These are phyloP conservation scores for Aspergillus candidus DNA, from an alignment of 2,329 filamentous ascomycete species.

Conservation along the genomic window DNA sequence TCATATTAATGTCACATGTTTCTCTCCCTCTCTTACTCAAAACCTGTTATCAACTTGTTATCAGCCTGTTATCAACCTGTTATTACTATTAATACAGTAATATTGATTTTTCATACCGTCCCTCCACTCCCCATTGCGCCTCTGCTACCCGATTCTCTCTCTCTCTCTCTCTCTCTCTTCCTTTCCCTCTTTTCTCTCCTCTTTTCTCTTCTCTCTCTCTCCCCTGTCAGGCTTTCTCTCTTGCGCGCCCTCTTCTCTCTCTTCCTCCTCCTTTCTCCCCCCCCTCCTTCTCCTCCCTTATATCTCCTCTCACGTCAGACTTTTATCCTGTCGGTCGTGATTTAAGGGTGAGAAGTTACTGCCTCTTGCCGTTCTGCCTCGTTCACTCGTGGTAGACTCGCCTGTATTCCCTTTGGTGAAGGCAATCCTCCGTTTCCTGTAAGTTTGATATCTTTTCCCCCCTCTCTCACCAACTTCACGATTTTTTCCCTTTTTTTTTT, in stretches of 20 bases:
- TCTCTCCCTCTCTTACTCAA: conserved; percentile 1
- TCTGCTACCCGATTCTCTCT: background rate
- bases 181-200: conserved; percentile 6
- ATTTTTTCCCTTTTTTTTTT: background rate
- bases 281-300: conserved; percentile 16
- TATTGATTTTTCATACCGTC: background rate
- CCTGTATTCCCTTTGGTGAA: conserved; percentile 14
- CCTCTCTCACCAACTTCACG: no score
- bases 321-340: conserved; percentile 16
- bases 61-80: background rate
- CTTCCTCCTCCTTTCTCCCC: conserved; percentile 18
- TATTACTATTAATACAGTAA: background rate
- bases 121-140: background rate
- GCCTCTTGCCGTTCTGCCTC: conserved; percentile 22
- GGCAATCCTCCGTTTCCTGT: conserved; percentile 23
- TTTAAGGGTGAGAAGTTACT: conserved; percentile 18
- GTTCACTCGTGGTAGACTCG: conserved; percentile 32
- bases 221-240: conserved; percentile 1
- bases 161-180: conserved; percentile 9
- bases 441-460: conserved; percentile 11
- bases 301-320: conserved; percentile 17
- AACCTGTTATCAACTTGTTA: no score
- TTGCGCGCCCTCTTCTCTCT: conserved; percentile 4
- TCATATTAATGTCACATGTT: no score
- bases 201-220: conserved; percentile 12